These are phyloP conservation scores for Crithidia mellificae DNA, from an alignment of 208 protist species.

Conservation along the genomic window DNA sequence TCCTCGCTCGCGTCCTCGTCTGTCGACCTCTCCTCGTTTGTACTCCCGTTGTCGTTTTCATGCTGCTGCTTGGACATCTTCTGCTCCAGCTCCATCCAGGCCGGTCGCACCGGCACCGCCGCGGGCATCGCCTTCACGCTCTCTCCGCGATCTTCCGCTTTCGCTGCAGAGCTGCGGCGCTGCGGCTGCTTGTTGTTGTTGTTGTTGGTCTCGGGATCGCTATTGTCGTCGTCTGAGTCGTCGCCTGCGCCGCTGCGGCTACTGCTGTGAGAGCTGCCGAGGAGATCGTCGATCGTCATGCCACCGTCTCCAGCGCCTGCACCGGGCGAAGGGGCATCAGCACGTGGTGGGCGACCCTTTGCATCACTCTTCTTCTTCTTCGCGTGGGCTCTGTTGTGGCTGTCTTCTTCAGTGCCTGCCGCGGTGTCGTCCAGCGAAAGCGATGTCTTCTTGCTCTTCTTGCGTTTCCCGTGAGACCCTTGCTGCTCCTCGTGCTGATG, in stretches of 20 bases:
- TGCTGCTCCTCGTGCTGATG: conserved; percentile 9
- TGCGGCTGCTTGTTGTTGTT: neutral
- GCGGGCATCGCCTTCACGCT: neutral
- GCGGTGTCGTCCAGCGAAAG: neutral
- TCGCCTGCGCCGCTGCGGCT: conserved; percentile 5
- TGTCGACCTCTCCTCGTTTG: too few species aligned
- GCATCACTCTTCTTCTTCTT: neutral
- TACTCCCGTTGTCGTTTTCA: conserved; percentile 6
- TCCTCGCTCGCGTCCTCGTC: conserved; percentile 12
- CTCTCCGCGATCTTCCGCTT: neutral
- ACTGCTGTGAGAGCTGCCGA: conserved; percentile 36
- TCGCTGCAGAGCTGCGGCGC: neutral
- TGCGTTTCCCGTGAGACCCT: neutral
- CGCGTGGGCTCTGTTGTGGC: too few species aligned
- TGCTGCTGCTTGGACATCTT: neutral
- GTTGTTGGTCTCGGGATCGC: neutral
- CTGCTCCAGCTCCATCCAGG: conserved; percentile 25
- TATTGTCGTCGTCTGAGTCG: neutral
- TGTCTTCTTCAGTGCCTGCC: neutral
- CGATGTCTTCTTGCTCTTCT: neutral
- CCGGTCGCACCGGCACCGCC: conserved; percentile 2
- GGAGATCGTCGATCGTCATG: conserved; percentile 57
- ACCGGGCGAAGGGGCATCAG: neutral
- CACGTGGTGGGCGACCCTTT: neutral
- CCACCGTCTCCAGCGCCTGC: neutral